These are phyloP conservation scores for Rosellinia necatrix DNA, from an alignment of 2,329 filamentous ascomycete species.

Conservation along the genomic window DNA sequence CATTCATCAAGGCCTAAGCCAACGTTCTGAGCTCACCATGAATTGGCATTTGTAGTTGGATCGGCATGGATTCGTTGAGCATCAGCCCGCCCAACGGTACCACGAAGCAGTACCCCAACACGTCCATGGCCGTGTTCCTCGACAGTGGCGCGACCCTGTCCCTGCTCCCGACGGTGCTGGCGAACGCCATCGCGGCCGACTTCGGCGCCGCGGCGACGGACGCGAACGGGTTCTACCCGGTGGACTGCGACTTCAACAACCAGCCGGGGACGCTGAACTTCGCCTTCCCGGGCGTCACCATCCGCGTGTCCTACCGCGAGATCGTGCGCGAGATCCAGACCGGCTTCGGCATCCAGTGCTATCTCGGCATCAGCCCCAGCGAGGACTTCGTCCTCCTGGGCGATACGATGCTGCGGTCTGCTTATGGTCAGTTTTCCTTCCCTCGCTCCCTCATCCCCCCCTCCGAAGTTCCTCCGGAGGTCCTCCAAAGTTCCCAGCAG, in stretches of 20 bases:
- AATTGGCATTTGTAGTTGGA: slow-evolving; percentile 46
- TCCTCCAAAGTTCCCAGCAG: neutral
- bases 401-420: slow-evolving; percentile 61
- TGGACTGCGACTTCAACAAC: slow-evolving; percentile 50
- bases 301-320: slow-evolving; percentile 56
- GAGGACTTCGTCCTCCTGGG: slow-evolving; percentile 58
- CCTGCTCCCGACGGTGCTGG: slow-evolving; percentile 64
- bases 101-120: slow-evolving; percentile 44
- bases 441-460: neutral
- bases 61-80: slow-evolving; percentile 51
- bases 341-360: slow-evolving; percentile 45
- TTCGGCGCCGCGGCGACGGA: slow-evolving; percentile 50
- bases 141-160: slow-evolving; percentile 74
- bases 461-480: neutral
- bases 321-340: slow-evolving; percentile 47
- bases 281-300: slow-evolving; percentile 51
- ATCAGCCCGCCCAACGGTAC: slow-evolving; percentile 46
- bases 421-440: slow-evolving; percentile 47
- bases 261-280: slow-evolving; percentile 54
- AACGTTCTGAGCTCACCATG: slow-evolving; percentile 5
- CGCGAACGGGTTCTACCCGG: slow-evolving; percentile 50
- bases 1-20: neutral
- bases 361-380: slow-evolving; percentile 55
- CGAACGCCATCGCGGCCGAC: slow-evolving; percentile 53
- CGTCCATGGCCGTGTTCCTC: slow-evolving; percentile 62